Evolutionary conservation across 371 early-diverging fungal species (phyloP).

Genomic region (Mortierella sp.): DNA sequence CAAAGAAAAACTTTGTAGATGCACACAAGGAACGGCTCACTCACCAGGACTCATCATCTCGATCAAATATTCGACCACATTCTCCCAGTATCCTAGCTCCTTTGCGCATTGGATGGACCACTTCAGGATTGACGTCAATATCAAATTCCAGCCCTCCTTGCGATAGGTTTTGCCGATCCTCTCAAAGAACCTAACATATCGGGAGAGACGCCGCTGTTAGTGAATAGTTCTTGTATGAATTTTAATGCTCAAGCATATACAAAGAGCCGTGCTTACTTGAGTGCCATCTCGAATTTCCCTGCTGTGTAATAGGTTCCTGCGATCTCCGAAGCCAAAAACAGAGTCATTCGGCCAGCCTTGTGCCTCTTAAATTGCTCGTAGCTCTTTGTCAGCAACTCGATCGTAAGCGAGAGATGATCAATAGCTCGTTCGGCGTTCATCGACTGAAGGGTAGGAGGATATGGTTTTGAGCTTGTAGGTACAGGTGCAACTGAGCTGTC

Average conservation of each 20-base stretch:
- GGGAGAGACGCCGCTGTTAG: background rate
- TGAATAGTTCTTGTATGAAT: background rate
- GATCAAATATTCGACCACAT: slow-evolving; percentile 77
- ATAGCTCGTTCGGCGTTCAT: slow-evolving; percentile 66
- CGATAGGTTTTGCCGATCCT: slow-evolving; percentile 91
- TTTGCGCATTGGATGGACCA: slow-evolving; percentile 83
- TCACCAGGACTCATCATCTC: slow-evolving; percentile 71
- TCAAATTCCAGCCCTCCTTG: slow-evolving; percentile 85
- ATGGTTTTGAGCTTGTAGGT: slow-evolving; percentile 16
- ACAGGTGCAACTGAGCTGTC: slow-evolving; percentile 35
- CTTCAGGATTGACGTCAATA: slow-evolving; percentile 77
- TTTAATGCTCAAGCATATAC: background rate
- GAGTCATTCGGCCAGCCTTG: slow-evolving; percentile 83
- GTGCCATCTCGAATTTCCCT: slow-evolving; percentile 88
- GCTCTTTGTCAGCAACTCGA: slow-evolving; percentile 88
- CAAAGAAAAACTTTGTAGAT: too few relatives aligned
- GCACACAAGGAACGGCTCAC: background rate
- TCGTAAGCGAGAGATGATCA: slow-evolving; percentile 79
- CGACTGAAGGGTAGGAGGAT: slow-evolving; percentile 51
- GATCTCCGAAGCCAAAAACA: slow-evolving; percentile 90
- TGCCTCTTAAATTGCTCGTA: slow-evolving; percentile 90
- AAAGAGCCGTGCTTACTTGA: slow-evolving; percentile 63
- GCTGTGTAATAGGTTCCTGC: slow-evolving; percentile 85
- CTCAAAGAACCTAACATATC: slow-evolving; percentile 78
- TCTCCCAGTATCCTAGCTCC: slow-evolving; percentile 74